Percentiles rank a stretch among this genome's conserved stretches.
Evolutionary conservation across 1,139 yeast species (phyloP).

Genomic region (Taphrina populina): DNA sequence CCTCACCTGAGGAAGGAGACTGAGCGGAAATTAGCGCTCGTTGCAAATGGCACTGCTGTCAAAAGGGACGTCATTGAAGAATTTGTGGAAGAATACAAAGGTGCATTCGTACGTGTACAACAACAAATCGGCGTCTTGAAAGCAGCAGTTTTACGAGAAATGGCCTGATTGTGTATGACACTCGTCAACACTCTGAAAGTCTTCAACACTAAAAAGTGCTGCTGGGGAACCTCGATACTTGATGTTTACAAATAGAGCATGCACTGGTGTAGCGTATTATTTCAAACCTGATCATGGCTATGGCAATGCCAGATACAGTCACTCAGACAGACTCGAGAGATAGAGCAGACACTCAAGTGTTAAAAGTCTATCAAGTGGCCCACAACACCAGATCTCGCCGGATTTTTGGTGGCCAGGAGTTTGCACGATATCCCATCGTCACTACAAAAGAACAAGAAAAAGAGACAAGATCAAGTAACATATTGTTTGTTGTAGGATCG

Average conservation of each 20-base stretch:
- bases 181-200: too few relatives aligned
- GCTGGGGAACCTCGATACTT: too few relatives aligned
- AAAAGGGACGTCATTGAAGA: conserved; percentile 59
- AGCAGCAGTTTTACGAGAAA: conserved; percentile 22
- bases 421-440: too few relatives aligned
- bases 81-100: conserved; percentile 60
- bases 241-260: too few relatives aligned
- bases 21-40: conserved; percentile 64
- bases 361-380: too few relatives aligned
- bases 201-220: too few relatives aligned
- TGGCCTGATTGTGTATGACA: conserved; percentile 4
- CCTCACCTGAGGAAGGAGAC: conserved; percentile 80
- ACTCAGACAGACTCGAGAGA: neutral
- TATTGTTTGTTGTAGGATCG: neutral
- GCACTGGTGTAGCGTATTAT: too few relatives aligned
- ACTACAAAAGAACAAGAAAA: too few relatives aligned
- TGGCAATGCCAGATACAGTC: neutral
- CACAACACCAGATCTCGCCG: too few relatives aligned
- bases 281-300: too few relatives aligned
- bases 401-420: too few relatives aligned
- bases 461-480: neutral
- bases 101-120: conserved; percentile 43
- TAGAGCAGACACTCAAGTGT: neutral
- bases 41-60: conserved; percentile 62
- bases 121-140: conserved; percentile 24